A percentile compares a stretch with the other conserved stretches of the same genome.
Conservation (phyloP, 208 protist genomes). For the Trypanosoma rangeli region DNA sequence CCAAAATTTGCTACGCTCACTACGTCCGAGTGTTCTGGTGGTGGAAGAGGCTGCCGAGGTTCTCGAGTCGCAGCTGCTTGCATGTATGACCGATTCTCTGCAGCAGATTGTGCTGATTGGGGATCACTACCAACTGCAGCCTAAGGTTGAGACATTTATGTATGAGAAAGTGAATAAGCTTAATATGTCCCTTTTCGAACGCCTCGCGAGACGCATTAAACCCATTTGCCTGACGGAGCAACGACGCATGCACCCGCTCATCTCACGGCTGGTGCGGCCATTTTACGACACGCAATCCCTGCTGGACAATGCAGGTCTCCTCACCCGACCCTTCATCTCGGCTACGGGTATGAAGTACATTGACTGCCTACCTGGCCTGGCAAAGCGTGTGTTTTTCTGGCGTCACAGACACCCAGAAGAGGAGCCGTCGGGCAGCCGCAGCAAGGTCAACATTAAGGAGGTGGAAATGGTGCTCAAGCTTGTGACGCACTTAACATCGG, state of each 20-base stretch:
- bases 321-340: conserved; percentile 53
- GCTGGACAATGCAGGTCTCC: conserved; percentile 58
- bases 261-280: conserved; percentile 82
- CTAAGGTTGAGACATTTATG: conserved; percentile 88
- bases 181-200: conserved; percentile 91
- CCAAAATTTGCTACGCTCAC: conserved; percentile 79
- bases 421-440: conserved; percentile 71
- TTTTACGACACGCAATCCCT: conserved; percentile 77
- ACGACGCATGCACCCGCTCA: conserved; percentile 87
- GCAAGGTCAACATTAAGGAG: conserved; percentile 87
- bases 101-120: conserved; percentile 92
- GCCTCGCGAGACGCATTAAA: conserved; percentile 47
- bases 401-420: conserved; percentile 83
- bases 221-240: conserved; percentile 88
- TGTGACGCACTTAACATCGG: conserved; percentile 67
- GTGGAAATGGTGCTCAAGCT: conserved; percentile 76
- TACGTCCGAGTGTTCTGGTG: conserved; percentile 86
- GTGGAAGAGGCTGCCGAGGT: conserved; percentile 95
- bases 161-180: conserved; percentile 88
- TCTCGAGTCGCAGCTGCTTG: conserved; percentile 90
- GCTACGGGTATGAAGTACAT: conserved; percentile 28
- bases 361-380: conserved; percentile 70
- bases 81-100: conserved; percentile 90
- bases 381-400: conserved; percentile 87
- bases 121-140: conserved; percentile 93